Evolutionary conservation across 768 basidiomycete species (phyloP).

Genomic region (Mrakia hoshinonis): DNA sequence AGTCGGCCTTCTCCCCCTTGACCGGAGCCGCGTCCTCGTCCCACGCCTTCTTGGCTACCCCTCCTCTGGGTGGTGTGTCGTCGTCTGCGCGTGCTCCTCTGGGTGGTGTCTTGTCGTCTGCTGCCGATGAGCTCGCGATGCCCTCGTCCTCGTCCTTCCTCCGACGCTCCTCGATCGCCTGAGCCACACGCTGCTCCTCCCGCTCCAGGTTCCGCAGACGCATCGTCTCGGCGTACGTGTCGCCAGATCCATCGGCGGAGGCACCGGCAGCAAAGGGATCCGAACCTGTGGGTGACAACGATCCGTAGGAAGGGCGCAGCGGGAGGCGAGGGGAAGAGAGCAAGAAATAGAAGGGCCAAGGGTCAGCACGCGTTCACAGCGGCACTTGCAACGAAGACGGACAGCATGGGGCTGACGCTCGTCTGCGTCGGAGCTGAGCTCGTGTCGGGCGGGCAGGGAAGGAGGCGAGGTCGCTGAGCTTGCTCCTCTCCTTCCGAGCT

Average conservation of each 20-base stretch:
- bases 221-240: conserved; percentile 93
- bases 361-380: neutral
- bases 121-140: conserved; percentile 47
- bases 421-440: too few relatives aligned
- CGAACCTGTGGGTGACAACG: conserved; percentile 9
- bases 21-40: conserved; percentile 33
- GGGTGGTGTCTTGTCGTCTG: conserved; percentile 80
- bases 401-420: too few relatives aligned
- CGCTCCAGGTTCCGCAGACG: conserved; percentile 78
- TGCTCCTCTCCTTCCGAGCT: too few relatives aligned
- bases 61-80: conserved; percentile 35
- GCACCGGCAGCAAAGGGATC: conserved; percentile 57
- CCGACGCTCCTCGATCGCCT: conserved; percentile 64
- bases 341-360: neutral
- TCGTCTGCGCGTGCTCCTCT: conserved; percentile 47
- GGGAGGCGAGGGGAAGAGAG: neutral
- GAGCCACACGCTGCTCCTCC: conserved; percentile 75
- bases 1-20: conserved; percentile 67
- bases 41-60: conserved; percentile 33
- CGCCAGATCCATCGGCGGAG: conserved; percentile 59
- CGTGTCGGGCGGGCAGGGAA: too few relatives aligned
- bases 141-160: conserved; percentile 56
- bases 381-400: neutral
- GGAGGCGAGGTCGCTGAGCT: too few relatives aligned
- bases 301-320: neutral